phyloP scores from a whole-genome alignment of 2,329 filamentous ascomycete genomes.

The Rutstroemia sydowiana region DNA sequence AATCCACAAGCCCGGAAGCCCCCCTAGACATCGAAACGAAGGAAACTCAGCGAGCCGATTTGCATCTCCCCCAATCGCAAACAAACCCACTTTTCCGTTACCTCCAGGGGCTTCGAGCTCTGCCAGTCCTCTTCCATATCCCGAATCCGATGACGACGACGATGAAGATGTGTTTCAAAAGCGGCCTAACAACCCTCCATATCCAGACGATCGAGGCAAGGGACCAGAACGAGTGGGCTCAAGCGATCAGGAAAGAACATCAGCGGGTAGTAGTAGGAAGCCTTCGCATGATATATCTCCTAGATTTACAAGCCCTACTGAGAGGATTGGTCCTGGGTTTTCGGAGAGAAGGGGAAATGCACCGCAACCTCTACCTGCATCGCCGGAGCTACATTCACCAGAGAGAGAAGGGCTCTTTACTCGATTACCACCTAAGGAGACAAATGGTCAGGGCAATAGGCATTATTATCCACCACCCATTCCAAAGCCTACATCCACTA shows the following conservation, averaged over 20 bases:
- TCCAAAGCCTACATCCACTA: constrained; percentile 16
- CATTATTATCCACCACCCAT: constrained; percentile 53
- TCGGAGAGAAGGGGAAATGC: constrained; percentile 77
- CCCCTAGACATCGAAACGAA: constrained; percentile 38
- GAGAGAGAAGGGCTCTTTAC: constrained; percentile 79
- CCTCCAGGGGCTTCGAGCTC: constrained; percentile 66
- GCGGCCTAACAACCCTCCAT: constrained; percentile 21
- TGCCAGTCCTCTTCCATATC: constrained; percentile 62
- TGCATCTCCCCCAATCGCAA: constrained; percentile 43
- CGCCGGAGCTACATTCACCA: constrained; percentile 65
- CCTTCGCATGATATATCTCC: constrained; percentile 29
- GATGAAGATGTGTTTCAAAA: constrained; percentile 33
- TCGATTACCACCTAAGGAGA: constrained; percentile 34
- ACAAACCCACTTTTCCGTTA: constrained; percentile 54
- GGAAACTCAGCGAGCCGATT: constrained; percentile 32
- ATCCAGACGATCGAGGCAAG: constrained; percentile 28
- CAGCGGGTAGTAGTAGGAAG: constrained; percentile 16
- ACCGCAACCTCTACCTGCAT: constrained; percentile 76
- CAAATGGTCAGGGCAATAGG: constrained; percentile 17
- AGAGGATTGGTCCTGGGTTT: constrained; percentile 56
- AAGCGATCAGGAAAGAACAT: constrained; percentile 14
- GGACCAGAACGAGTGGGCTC: constrained; percentile 18
- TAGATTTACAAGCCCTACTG: constrained; percentile 35
- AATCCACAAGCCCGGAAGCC: constrained; percentile 72
- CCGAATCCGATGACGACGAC: constrained; percentile 63